A percentile compares a stretch with the other conserved stretches of the same genome.
phyloP scores from a whole-genome alignment of 177 flowering plant species.

The Tripterygium wilfordii region DNA sequence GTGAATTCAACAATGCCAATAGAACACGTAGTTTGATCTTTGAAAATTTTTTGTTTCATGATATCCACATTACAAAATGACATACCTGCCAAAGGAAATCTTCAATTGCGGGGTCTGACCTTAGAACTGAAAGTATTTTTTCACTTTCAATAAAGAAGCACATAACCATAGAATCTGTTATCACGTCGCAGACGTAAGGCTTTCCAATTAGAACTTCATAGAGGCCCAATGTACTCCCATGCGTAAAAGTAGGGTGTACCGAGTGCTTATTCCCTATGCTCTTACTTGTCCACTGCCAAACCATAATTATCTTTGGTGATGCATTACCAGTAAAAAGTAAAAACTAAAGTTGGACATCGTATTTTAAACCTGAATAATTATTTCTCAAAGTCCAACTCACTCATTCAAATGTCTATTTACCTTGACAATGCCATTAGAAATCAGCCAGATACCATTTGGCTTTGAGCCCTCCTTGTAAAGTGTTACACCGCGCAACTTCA shows the following conservation, averaged over 20 bases:
- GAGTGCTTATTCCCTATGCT: slow-evolving; percentile 54
- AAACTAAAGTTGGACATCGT: neutral
- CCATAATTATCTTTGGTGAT: slow-evolving; percentile 1
- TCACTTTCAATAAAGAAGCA: slow-evolving; percentile 76
- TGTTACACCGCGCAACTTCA: slow-evolving; percentile 59
- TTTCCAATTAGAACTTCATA: slow-evolving; percentile 78
- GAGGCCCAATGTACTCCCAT: slow-evolving; percentile 91
- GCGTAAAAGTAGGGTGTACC: slow-evolving; percentile 78
- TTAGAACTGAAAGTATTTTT: slow-evolving; percentile 48
- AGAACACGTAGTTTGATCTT: neutral
- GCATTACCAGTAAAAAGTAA: slow-evolving; percentile 2
- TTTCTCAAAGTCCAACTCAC: neutral
- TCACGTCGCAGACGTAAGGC: slow-evolving; percentile 66
- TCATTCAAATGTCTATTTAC: slow-evolving; percentile 26
- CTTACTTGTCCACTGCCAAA: slow-evolving; percentile 73
- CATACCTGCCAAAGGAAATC: slow-evolving; percentile 91
- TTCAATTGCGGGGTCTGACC: slow-evolving; percentile 67
- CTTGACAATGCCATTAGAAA: slow-evolving; percentile 86
- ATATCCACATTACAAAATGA: no score
- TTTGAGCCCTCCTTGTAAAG: slow-evolving; percentile 78
- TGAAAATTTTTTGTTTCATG: neutral
- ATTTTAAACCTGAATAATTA: neutral
- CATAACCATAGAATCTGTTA: slow-evolving; percentile 71
- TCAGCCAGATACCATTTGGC: slow-evolving; percentile 86
- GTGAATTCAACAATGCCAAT: neutral